These are phyloP conservation scores for Pinus albicaulis DNA, from an alignment of 75 land plant genomes.

Conservation along the genomic window DNA sequence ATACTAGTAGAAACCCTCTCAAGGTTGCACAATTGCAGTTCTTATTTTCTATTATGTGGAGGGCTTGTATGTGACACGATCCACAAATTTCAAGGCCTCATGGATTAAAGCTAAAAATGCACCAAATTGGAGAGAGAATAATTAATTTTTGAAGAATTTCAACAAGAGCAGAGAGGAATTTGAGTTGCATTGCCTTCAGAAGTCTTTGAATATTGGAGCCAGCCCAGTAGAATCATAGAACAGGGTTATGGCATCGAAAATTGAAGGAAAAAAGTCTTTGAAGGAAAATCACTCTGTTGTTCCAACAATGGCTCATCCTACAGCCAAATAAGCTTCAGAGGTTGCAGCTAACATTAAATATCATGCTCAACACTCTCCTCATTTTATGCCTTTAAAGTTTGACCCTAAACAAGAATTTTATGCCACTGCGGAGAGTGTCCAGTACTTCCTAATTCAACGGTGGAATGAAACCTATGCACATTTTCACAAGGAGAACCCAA, in stretches of 20 bases:
- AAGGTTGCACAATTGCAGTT: too few relatives aligned
- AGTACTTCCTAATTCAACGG: slow-evolving; percentile 64
- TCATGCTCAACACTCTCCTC: slow-evolving; percentile 71
- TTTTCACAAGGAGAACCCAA: slow-evolving; percentile 75
- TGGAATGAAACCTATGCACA: slow-evolving; percentile 88
- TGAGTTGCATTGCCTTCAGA: not conserved
- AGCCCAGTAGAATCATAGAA: not conserved
- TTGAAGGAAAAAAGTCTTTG: not conserved
- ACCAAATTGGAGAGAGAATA: too few relatives aligned
- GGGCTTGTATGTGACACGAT: too few relatives aligned
- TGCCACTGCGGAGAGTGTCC: slow-evolving; percentile 80
- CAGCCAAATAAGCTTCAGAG: slow-evolving; percentile 44
- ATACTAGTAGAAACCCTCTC: too few relatives aligned
- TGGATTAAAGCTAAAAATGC: too few relatives aligned
- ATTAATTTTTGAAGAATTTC: too few relatives aligned
- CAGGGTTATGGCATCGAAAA: not conserved
- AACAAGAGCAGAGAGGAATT: too few relatives aligned
- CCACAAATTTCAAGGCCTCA: too few relatives aligned
- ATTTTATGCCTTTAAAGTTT: slow-evolving; percentile 76
- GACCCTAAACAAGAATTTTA: slow-evolving; percentile 81
- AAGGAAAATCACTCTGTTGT: slow-evolving; percentile 7
- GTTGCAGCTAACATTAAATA: slow-evolving; percentile 87
- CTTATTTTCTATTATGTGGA: too few relatives aligned
- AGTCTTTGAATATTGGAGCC: not conserved
- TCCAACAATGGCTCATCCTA: slow-evolving; percentile 59